Percentiles rank a stretch among this genome's conserved stretches.
phyloP scores from a whole-genome alignment of 768 basidiomycete species.

The Pulveroboletus frians region DNA sequence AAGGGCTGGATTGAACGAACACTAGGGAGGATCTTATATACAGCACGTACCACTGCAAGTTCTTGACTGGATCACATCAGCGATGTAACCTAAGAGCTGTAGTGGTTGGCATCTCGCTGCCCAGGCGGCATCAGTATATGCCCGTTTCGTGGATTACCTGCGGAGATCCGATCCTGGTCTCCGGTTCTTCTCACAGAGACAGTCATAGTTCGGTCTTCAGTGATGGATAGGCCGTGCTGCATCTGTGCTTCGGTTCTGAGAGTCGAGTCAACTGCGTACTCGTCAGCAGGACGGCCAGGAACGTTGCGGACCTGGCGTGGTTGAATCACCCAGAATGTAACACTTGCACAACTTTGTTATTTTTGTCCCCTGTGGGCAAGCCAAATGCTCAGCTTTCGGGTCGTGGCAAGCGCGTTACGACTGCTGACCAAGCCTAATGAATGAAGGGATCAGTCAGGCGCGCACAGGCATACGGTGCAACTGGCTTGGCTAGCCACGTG shows the following conservation, averaged over 20 bases:
- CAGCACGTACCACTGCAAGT: conserved; percentile 29
- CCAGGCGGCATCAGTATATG: conserved; percentile 26
- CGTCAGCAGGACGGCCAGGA: conserved; percentile 21
- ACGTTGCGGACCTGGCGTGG: conserved; percentile 13
- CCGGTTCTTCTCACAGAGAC: conserved; percentile 15
- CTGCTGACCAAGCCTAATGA: conserved; percentile 17
- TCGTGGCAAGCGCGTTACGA: conserved; percentile 9
- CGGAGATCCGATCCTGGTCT: conserved; percentile 20
- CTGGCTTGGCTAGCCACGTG: conserved; percentile 16
- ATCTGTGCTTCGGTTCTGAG: conserved; percentile 18
- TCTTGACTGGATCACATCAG: conserved; percentile 26
- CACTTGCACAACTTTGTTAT: conserved; percentile 7
- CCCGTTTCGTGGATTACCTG: conserved; percentile 19
- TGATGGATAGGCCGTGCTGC: conserved; percentile 19
- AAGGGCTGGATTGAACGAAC: conserved; percentile 5
- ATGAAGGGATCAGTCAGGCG: conserved; percentile 10
- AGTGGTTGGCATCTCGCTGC: conserved; percentile 27
- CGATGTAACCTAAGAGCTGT: conserved; percentile 29
- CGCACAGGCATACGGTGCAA: conserved; percentile 12
- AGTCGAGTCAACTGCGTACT: conserved; percentile 12
- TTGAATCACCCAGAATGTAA: conserved; percentile 12
- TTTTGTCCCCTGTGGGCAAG: conserved; percentile 2
- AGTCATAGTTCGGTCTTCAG: conserved; percentile 16
- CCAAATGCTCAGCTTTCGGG: conserved; percentile 8
- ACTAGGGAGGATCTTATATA: conserved; percentile 23